Base-by-base conservation (phyloP, 345 rosid species). In the Physaria fendleri region DNA sequence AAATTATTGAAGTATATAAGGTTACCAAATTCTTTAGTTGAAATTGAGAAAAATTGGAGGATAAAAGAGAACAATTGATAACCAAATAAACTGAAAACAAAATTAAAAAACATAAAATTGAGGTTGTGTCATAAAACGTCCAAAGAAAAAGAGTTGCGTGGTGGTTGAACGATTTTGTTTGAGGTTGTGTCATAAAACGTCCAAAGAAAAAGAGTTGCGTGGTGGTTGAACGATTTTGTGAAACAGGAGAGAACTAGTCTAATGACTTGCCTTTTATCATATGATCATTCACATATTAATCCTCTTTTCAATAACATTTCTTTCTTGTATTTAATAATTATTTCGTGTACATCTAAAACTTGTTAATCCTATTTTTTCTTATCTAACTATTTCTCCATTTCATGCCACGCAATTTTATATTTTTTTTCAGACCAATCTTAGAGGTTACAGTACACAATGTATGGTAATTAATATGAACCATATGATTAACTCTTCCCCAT, bases 161-260 rank as follows among this genome's bases (percentile, higher is more conserved):
- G 96, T 80, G 12, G 97, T 87, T 90, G n/a, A n/a, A n/a, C n/a
- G n/a, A n/a, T n/a, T n/a, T n/a, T n/a, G n/a, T n/a, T 49, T 61
- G 63, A n/a, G 64, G 77, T 59, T 77, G 78, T 73, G 64, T 74
- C 82, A 76, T 80, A 82, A 71, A 86, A 79, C 81, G 76, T 74
- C 52, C 68, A 68, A 64, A 78, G 74, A 73, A 46, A 45, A 74
- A 77, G 70, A 54, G 83, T 72, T 83, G 49, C 83, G 82, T 82
- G 83, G 96, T 80, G 12, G 97, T 87, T 90, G 96, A 85, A 83
- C 85, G 79, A 45, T 78, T 76, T 59, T 20, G 64, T 69, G 66
- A 59, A 54, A 60, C 55, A 48, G 38, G 50, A 64, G 50, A 64
- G 37, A 55, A 63, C 25, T 17, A 49, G 55, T 56, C 50, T 50